Evolutionary conservation across 129 eudicot species (phyloP), one percentile per base, ranked within the genome.

Genomic region (Flaveria sonorensis): DNA sequence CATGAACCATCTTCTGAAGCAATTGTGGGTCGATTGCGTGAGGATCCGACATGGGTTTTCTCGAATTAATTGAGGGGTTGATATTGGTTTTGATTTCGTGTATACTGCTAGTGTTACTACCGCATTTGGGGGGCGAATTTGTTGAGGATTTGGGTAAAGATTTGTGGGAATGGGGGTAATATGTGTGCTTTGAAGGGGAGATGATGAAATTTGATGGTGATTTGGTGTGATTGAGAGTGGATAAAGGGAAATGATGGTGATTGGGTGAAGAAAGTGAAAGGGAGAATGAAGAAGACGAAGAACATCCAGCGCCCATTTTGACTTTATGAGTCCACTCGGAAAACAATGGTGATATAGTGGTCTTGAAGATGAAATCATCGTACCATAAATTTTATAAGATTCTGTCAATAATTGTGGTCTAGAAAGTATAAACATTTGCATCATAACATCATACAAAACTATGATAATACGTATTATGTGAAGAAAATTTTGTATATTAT

Each of bases 1-100:
- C 96, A 70, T 94, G 85, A 53, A 63, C 84, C 82, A 94, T 10
- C 63, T 90, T 85, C 71, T 91, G 77, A 52, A 94, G 59, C 76
- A 91, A 77, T 40, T 70, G 42, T 47, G 84, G 65, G 57, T 91
- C 88, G 72, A 93, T 75, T 16, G 66, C 16, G 82, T 88, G 97
- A 83, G 90, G 93, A 86, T 93, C 85, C 65, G 84, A 67, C 59
- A 81, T 77, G 72, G 85, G 83, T 39, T 56, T 78, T 70, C 66
- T 45, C 19, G 28, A n/a, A 36, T 16, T 64, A 4, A n/a, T 36
- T 16, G 70, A 64, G 10, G 43, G 4, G 66, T 85, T 81, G n/a
- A n/a, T n/a, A n/a, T n/a, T n/a, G 74, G 77, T 57, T 55, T 71
- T 51, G 32, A 81, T 59, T 50, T 81, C 79, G 5, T 81, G 81